phyloP scores from a whole-genome alignment of 2,329 filamentous ascomycete genomes.

The Pseudocercospora macadamiae region DNA sequence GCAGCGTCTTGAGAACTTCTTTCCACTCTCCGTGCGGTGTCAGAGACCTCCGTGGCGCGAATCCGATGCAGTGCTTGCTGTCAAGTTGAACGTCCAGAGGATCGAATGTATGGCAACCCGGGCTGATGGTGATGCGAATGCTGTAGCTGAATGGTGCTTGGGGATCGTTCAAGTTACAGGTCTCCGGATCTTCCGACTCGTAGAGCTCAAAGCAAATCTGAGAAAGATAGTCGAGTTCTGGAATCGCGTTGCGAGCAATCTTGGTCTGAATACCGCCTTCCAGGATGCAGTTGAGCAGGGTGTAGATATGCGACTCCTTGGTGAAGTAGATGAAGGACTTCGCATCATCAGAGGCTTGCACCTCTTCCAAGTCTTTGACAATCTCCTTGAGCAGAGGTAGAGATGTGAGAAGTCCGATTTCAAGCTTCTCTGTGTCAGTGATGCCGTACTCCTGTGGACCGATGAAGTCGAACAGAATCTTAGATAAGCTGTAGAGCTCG shows the following conservation, averaged over 20 bases:
- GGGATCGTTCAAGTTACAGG: conserved; percentile 61
- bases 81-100: conserved; percentile 95
- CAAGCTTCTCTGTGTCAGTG: conserved; percentile 92
- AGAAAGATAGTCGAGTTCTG: conserved; percentile 94
- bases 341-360: conserved; percentile 90
- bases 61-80: conserved; percentile 93
- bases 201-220: conserved; percentile 99
- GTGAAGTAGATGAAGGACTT: conserved; percentile 99
- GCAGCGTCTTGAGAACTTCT: conserved; percentile 90
- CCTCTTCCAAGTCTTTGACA: conserved; percentile 93
- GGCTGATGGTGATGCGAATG: conserved; percentile 93
- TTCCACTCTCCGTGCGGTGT: conserved; percentile 95
- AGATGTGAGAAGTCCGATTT: conserved; percentile 93
- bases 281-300: conserved; percentile 93
- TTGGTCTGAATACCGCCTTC: conserved; percentile 97
- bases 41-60: conserved; percentile 83
- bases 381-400: conserved; percentile 94
- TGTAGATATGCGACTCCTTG: conserved; percentile 99
- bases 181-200: conserved; percentile 75
- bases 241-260: conserved; percentile 91
- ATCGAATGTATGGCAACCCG: conserved; percentile 94
- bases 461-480: conserved; percentile 97
- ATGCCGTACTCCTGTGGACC: conserved; percentile 99
- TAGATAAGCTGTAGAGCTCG: conserved; percentile 90
- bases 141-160: conserved; percentile 74